These are phyloP conservation scores for Auricularia sp. DNA, from an alignment of 768 basidiomycete genomes.

Conservation along the genomic window DNA sequence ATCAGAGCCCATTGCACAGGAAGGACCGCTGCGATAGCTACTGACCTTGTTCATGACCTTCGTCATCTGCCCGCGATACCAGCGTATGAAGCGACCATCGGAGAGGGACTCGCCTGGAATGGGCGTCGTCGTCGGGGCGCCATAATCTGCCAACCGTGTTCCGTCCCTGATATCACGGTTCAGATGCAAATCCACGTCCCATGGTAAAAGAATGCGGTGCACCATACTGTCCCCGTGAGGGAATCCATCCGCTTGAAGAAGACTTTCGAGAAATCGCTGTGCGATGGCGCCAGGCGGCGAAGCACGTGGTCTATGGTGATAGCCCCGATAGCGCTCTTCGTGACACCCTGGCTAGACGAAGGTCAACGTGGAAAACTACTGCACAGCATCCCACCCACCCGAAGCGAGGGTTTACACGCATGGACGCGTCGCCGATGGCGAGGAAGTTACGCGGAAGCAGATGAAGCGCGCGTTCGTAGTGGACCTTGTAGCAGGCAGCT, in stretches of 20 bases:
- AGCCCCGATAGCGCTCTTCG: slow-evolving; percentile 14
- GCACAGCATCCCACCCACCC: slow-evolving; percentile 5
- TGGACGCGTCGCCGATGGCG: slow-evolving; percentile 25
- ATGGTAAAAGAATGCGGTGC: background rate
- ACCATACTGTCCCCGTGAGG: background rate
- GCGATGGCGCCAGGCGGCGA: background rate
- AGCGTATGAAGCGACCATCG: background rate
- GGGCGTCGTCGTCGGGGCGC: background rate
- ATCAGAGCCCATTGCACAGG: background rate
- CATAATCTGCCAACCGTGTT: background rate
- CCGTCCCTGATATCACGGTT: background rate
- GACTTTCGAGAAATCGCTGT: background rate
- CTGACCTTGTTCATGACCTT: background rate
- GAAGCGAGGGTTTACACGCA: slow-evolving; percentile 17
- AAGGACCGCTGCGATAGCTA: too few relatives aligned
- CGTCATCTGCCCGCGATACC: background rate
- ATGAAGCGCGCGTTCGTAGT: slow-evolving; percentile 17
- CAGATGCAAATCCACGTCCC: too few relatives aligned
- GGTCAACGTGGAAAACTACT: background rate
- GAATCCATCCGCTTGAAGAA: background rate
- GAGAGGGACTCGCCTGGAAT: background rate
- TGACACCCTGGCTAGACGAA: slow-evolving; percentile 12
- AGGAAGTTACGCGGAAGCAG: slow-evolving; percentile 23
- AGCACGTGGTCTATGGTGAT: slow-evolving; percentile 13
- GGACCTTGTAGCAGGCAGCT: slow-evolving; percentile 11